A percentile compares a stretch with the other conserved stretches of the same genome.
Conservation (phyloP, 2,329 filamentous ascomycete genomes). For the Penicillium thymicola region DNA sequence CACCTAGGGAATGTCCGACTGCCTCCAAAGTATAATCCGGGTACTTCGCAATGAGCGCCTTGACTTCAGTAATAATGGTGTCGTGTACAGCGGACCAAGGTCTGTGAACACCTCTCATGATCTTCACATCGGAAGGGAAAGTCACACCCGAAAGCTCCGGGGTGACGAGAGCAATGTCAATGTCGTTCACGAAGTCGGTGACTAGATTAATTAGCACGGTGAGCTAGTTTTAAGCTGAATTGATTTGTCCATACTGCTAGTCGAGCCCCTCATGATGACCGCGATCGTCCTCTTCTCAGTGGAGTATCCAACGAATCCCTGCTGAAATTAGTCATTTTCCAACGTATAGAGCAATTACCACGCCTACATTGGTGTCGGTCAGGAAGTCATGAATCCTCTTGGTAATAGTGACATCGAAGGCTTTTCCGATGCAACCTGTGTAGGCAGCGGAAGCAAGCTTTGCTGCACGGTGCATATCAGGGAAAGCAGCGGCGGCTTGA, state of each 20-base stretch:
- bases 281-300: constrained; percentile 23
- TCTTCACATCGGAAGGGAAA: constrained; percentile 26
- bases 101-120: constrained; percentile 28
- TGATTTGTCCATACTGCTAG: constrained; percentile 15
- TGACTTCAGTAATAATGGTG: constrained; percentile 28
- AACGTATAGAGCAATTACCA: not conserved
- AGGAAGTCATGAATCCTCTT: constrained; percentile 22
- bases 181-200: constrained; percentile 26
- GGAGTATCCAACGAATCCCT: constrained; percentile 33
- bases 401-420: constrained; percentile 33
- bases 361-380: constrained; percentile 26
- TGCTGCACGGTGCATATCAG: constrained; percentile 26
- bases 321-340: not conserved
- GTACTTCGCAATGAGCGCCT: constrained; percentile 23
- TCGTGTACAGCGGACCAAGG: constrained; percentile 32
- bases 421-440: constrained; percentile 24
- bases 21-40: constrained; percentile 31
- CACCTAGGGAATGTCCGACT: constrained; percentile 32
- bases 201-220: constrained; percentile 4
- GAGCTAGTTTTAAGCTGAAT: not conserved
- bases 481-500: constrained; percentile 18
- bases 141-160: constrained; percentile 28
- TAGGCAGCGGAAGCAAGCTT: constrained; percentile 32
- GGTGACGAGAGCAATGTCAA: constrained; percentile 23
- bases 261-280: constrained; percentile 33